Conservation (phyloP, 1,284 basidiomycete species). For the Ganoderma leucocontextum region DNA sequence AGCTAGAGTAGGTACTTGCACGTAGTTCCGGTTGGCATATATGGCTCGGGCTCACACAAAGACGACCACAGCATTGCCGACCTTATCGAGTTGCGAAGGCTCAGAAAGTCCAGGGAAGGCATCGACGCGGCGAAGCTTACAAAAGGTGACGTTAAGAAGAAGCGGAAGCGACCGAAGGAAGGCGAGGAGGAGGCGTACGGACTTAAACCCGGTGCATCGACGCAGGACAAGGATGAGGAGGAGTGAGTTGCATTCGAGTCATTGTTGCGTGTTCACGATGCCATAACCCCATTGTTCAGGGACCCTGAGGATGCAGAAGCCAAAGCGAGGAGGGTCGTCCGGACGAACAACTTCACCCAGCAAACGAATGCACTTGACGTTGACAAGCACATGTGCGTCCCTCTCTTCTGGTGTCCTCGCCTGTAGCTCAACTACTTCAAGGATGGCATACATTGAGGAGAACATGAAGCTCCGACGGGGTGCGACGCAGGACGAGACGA, state of each 20-base stretch:
- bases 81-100: conserved; percentile 84
- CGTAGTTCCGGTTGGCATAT: conserved; percentile 20
- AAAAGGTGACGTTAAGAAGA: conserved; percentile 83
- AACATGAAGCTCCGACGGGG: conserved; percentile 86
- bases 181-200: conserved; percentile 65
- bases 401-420: not conserved
- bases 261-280: conserved; percentile 11
- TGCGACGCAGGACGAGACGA: conserved; percentile 55
- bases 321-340: conserved; percentile 77
- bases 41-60: conserved; percentile 15
- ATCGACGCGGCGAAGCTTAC: conserved; percentile 89
- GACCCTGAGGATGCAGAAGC: conserved; percentile 72
- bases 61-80: conserved; percentile 71
- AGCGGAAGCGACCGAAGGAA: conserved; percentile 62
- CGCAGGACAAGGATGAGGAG: conserved; percentile 64
- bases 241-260: conserved; percentile 53
- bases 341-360: conserved; percentile 94
- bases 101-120: conserved; percentile 80
- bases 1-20: conserved; percentile 56
- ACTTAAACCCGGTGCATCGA: conserved; percentile 55
- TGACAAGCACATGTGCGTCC: conserved; percentile 93
- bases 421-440: conserved; percentile 43
- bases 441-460: conserved; percentile 98
- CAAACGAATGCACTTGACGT: conserved; percentile 96
- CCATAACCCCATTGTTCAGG: conserved; percentile 40